Percentiles rank a stretch among this genome's conserved stretches.
These are phyloP conservation scores for Apiospora aurea DNA, from an alignment of 2,329 filamentous ascomycete species.

Conservation along the genomic window DNA sequence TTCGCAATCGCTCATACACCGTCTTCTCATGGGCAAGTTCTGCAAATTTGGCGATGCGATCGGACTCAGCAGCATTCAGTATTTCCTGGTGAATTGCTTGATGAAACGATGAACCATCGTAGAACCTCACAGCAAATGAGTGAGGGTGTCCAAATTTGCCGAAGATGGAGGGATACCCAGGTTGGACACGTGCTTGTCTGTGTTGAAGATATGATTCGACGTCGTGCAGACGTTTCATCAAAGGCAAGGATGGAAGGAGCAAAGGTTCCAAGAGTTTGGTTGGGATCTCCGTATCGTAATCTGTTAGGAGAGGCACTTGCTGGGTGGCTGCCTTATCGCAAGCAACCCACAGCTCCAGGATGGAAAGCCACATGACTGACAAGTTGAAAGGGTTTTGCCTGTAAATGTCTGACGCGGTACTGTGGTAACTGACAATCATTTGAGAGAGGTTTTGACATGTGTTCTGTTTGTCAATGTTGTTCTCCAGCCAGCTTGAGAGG, in stretches of 20 bases:
- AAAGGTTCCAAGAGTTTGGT: conserved; percentile 1
- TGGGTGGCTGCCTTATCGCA: not conserved
- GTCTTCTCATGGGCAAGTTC: not conserved
- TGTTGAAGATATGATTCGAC: conserved; percentile 4
- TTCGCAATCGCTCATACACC: not conserved
- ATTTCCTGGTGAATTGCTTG: conserved; percentile 17
- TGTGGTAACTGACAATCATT: not conserved
- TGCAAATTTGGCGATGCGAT: not conserved
- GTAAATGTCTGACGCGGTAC: not conserved
- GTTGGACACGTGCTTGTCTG: not conserved
- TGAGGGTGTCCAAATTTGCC: not conserved
- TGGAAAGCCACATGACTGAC: conserved; percentile 19
- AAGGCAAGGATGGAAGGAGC: not conserved
- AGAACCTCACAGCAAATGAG: conserved; percentile 26
- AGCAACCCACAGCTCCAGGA: conserved; percentile 22
- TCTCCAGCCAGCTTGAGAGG: conserved; percentile 1
- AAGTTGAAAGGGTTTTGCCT: conserved; percentile 7
- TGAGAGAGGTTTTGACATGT: conserved; percentile 4
- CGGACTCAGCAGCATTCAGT: not conserved
- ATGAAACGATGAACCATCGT: not conserved
- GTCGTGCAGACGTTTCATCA: conserved; percentile 8
- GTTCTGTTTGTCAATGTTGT: not conserved
- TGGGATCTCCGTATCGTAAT: conserved; percentile 20
- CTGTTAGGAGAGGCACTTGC: conserved; percentile 1
- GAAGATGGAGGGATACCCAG: conserved; percentile 10